A percentile compares a stretch with the other conserved stretches of the same genome.
phyloP scores from a whole-genome alignment of 2,329 filamentous ascomycete genomes.

The Lachnellula suecica region DNA sequence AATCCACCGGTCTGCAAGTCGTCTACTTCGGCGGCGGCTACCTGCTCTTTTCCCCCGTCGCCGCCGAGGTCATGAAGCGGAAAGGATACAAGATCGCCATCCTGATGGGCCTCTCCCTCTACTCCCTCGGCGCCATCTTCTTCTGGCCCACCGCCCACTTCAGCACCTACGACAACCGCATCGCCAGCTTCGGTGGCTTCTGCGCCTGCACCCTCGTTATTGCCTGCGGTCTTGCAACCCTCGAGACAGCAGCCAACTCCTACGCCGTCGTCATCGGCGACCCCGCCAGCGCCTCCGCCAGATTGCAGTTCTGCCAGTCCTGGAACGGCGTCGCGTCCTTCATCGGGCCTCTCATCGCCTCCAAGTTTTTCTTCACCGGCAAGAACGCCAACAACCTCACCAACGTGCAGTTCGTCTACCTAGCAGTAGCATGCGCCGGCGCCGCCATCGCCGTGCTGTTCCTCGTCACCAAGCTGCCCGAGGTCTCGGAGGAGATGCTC shows the following conservation, averaged over 20 bases:
- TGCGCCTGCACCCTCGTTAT: conserved; percentile 72
- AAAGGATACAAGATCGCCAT: conserved; percentile 78
- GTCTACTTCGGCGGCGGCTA: conserved; percentile 73
- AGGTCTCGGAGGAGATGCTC: conserved; percentile 49
- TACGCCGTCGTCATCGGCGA: conserved; percentile 72
- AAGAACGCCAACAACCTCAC: conserved; percentile 65
- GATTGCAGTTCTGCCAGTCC: conserved; percentile 72
- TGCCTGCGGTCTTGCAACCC: conserved; percentile 71
- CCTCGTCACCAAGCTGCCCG: conserved; percentile 63
- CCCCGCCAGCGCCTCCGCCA: conserved; percentile 68
- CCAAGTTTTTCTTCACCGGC: conserved; percentile 67
- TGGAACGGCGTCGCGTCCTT: conserved; percentile 74
- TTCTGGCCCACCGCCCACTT: conserved; percentile 82
- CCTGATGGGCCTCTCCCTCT: conserved; percentile 72
- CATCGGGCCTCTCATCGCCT: conserved; percentile 70
- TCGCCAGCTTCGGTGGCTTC: conserved; percentile 74
- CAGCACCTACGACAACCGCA: conserved; percentile 46
- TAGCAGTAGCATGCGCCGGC: conserved; percentile 75
- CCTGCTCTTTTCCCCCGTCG: conserved; percentile 65
- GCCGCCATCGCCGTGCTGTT: conserved; percentile 66
- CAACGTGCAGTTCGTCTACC: conserved; percentile 80
- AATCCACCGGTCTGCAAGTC: conserved; percentile 68
- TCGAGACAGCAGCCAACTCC: conserved; percentile 79
- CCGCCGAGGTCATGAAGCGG: conserved; percentile 69
- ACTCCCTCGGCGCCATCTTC: conserved; percentile 73